phyloP scores from a whole-genome alignment of 768 basidiomycete genomes.

The Naganishia kalamii region DNA sequence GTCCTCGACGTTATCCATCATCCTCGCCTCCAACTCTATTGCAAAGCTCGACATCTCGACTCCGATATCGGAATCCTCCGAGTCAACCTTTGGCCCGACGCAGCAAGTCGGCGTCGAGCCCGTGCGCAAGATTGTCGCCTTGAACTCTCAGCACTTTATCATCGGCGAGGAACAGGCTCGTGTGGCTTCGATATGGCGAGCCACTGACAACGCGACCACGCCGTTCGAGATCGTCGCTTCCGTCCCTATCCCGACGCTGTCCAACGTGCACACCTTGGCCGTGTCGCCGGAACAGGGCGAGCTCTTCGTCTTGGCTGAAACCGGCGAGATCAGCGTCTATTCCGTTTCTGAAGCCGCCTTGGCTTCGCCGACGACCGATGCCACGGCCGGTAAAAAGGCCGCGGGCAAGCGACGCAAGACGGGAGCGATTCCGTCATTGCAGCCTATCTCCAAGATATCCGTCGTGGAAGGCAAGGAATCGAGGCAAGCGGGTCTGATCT shows the following conservation, averaged over 20 bases:
- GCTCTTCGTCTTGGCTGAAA: conserved; percentile 35
- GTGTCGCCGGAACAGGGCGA: not conserved
- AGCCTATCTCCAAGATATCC: conserved; percentile 14
- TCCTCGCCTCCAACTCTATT: conserved; percentile 31
- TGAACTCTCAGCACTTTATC: conserved; percentile 17
- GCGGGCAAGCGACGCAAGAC: conserved; percentile 11
- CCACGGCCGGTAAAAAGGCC: not conserved
- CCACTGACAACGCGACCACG: conserved; percentile 25
- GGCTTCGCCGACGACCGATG: conserved; percentile 11
- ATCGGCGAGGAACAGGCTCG: conserved; percentile 21
- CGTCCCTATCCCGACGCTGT: conserved; percentile 33
- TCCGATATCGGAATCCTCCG: conserved; percentile 31
- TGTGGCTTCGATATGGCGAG: conserved; percentile 18
- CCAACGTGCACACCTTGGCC: conserved; percentile 37
- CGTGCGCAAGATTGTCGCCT: conserved; percentile 30
- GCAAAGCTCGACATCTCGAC: conserved; percentile 31
- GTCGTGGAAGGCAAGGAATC: conserved; percentile 13
- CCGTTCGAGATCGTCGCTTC: conserved; percentile 38
- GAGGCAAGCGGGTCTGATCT: conserved; percentile 5
- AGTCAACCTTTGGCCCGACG: conserved; percentile 31
- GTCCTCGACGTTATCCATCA: conserved; percentile 26
- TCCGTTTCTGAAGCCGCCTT: conserved; percentile 30
- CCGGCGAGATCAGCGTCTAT: conserved; percentile 44
- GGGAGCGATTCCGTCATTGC: conserved; percentile 3
- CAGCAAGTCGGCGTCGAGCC: conserved; percentile 29